These are phyloP conservation scores for Citrullus colocynthis DNA, from an alignment of 306 rosid genomes.

Conservation along the genomic window DNA sequence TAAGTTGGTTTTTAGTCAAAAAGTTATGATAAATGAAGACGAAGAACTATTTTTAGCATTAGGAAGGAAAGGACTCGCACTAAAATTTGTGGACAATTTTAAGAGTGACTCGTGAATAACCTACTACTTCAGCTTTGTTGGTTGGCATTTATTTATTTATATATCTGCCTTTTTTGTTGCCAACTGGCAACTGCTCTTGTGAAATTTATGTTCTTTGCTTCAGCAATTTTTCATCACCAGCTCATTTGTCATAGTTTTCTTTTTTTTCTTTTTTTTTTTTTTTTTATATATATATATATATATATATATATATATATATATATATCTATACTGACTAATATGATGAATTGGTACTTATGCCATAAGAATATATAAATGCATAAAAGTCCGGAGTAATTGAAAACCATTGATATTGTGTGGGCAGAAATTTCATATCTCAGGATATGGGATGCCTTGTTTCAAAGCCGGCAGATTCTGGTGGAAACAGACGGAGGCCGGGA, in stretches of 20 bases:
- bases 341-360: neutral
- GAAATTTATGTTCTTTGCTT: conserved; percentile 9
- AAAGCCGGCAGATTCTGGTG: conserved; percentile 60
- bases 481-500: conserved; percentile 76
- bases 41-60: conserved; percentile 2
- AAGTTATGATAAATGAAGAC: conserved; percentile 13
- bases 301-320: too few species aligned
- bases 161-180: conserved; percentile 22
- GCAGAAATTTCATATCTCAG: conserved; percentile 27
- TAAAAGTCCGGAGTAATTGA: neutral
- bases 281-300: too few species aligned
- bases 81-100: conserved; percentile 30
- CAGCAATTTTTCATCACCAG: neutral
- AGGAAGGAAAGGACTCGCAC: conserved; percentile 1
- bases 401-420: conserved; percentile 17
- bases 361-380: neutral
- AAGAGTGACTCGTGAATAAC: conserved; percentile 54
- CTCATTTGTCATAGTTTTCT: neutral
- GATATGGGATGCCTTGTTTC: conserved; percentile 85
- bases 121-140: conserved; percentile 58
- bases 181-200: conserved; percentile 29
- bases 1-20: conserved; percentile 15
- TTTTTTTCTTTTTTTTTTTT: too few species aligned
- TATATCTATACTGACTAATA: neutral
- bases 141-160: conserved; percentile 54